A percentile compares a stretch with the other conserved stretches of the same genome.
Conservation (phyloP, 1,284 basidiomycete genomes). For the Bjerkandera adusta region DNA sequence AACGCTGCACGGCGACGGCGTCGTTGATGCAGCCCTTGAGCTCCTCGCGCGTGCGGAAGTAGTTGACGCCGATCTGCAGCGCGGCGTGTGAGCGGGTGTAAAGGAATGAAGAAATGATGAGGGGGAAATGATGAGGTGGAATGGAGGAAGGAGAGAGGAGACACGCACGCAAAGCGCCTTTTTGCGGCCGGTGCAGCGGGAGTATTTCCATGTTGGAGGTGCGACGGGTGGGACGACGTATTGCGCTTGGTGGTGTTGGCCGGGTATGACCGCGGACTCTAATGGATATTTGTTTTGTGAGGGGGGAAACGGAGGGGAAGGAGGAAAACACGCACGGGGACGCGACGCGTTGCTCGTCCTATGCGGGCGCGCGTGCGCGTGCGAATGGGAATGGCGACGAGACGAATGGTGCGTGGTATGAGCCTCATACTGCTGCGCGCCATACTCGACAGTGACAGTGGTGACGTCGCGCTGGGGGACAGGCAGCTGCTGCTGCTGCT, state of each 20-base stretch:
- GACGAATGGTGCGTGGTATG: not conserved
- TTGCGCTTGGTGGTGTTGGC: not conserved
- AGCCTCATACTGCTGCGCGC: not conserved
- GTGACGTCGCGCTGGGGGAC: too few relatives aligned
- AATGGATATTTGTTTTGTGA: not conserved
- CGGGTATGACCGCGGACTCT: not conserved
- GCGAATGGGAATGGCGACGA: not conserved
- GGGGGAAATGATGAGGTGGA: too few relatives aligned
- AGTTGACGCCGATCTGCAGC: slow-evolving; percentile 76
- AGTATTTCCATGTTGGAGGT: slow-evolving; percentile 39
- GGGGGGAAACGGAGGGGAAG: not conserved
- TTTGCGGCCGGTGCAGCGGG: slow-evolving; percentile 67
- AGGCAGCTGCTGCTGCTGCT: not conserved
- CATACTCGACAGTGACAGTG: too few relatives aligned
- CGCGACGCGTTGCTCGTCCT: slow-evolving; percentile 1
- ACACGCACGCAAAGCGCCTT: slow-evolving; percentile 70
- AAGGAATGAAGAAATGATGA: too few relatives aligned
- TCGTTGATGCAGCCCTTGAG: slow-evolving; percentile 86
- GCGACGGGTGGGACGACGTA: not conserved
- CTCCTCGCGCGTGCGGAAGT: slow-evolving; percentile 58
- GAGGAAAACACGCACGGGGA: not conserved
- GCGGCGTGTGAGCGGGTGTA: not conserved
- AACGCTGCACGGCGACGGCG: slow-evolving; percentile 65
- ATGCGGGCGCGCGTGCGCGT: not conserved
- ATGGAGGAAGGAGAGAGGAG: too few relatives aligned